Base-by-base conservation (phyloP, 1,284 basidiomycete genomes). In the Abortiporus biennis region DNA sequence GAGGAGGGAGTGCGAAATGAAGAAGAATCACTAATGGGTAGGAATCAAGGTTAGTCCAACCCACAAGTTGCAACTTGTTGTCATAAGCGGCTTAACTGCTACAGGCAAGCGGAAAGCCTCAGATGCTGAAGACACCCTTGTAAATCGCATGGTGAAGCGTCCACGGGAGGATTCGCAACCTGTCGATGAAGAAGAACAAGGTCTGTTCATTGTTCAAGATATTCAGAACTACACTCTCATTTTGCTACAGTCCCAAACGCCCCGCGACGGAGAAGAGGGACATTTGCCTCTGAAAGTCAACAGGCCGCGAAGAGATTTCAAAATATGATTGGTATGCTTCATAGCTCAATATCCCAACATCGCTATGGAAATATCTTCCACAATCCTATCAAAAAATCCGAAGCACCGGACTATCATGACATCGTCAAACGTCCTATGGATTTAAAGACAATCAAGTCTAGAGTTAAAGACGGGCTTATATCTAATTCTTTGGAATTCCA, bases 381-480 rank as follows among this genome's bases (percentile, higher is more conserved):
- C 56, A 85, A 89, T 51, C 92, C 92, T 3, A 92, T 97, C 57
- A 89, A 85, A 56, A 76, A 78, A 45, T 79, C 78, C 12, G 90
- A 94, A 52, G 93, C 93, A 4, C 85, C 91, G 0, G 89, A 91
- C 56, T 97, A 97, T 61, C 80, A 82, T 47, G 84, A 91, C 43
- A 87, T 96, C 48, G 87, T 97, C 48, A 90, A 88, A 56, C 75
- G 85, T 17, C 92, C 94, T 0, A 93, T 93, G 78, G 92, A 95
- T 59, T 71, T 97, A 42, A 93, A 92, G 63, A 93, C 87, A 1
- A 85, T 97, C 58, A 87, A 88, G 58, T 71, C 71, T 13, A 76
- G 76, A 47, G 81, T 96, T 50, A 86, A 86, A 56, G 88, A 92
- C 54, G 92, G 92, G 0, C 54, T 76, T 2, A 89, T 95, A 36